These are phyloP conservation scores for Chlorociboria aeruginascens DNA, from an alignment of 495 filamentous ascomycete genomes.

Conservation along the genomic window DNA sequence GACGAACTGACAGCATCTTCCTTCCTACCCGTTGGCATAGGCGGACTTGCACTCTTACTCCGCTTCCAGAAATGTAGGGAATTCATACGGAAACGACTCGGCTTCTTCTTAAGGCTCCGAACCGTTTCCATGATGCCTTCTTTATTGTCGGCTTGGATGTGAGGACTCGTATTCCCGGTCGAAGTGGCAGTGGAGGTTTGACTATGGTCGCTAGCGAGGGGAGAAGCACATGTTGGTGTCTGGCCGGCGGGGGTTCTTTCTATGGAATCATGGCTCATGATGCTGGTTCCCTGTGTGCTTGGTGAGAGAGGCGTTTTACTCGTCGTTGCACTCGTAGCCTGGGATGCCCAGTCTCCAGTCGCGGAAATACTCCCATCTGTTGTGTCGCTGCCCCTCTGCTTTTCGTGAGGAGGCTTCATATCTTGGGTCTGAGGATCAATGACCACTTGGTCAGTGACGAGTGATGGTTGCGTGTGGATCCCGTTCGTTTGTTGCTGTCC, in stretches of 20 bases:
- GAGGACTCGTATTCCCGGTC: background rate
- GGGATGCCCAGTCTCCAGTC: slow-evolving; percentile 37
- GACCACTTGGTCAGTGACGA: slow-evolving; percentile 13
- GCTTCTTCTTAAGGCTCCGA: slow-evolving; percentile 13
- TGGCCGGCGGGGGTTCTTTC: background rate
- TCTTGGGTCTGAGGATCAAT: slow-evolving; percentile 1
- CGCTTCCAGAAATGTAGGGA: slow-evolving; percentile 17
- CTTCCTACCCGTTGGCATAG: slow-evolving; percentile 2
- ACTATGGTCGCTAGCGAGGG: background rate
- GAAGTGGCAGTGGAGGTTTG: background rate
- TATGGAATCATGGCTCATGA: slow-evolving; percentile 35
- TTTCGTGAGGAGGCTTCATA: slow-evolving; percentile 13
- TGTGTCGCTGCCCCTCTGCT: slow-evolving; percentile 37
- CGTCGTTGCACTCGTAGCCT: slow-evolving; percentile 43
- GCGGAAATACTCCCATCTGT: slow-evolving; percentile 37
- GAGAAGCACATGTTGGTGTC: slow-evolving; percentile 5
- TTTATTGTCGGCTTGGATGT: background rate
- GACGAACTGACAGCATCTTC: slow-evolving; percentile 5
- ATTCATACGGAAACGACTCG: slow-evolving; percentile 20
- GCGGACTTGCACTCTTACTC: slow-evolving; percentile 16
- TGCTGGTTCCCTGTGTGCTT: slow-evolving; percentile 45
- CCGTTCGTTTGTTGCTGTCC: slow-evolving; percentile 7
- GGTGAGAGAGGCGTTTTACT: slow-evolving; percentile 45
- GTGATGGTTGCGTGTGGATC: slow-evolving; percentile 1
- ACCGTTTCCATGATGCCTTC: slow-evolving; percentile 12